Base-by-base conservation (phyloP, 2,329 filamentous ascomycete species). In the Phialocephala subalpina region DNA sequence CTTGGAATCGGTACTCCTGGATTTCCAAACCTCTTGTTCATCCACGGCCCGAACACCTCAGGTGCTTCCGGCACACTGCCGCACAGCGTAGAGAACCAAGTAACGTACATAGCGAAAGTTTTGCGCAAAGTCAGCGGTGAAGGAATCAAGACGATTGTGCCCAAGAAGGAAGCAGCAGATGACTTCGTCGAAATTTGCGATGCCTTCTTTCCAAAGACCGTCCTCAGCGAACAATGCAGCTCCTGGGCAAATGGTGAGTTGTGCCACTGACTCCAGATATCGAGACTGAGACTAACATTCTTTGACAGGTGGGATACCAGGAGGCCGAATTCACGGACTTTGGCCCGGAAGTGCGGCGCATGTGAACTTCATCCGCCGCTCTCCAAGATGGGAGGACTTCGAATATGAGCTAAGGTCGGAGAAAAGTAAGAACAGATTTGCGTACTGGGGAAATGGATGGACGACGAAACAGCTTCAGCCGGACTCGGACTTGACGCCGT, bases 331-430 rank as follows among this genome's bases (percentile, higher is more conserved):
- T 27, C 88, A 91, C 68, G 90, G 89, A 0, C 74, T 91, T 5
- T 93, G 90, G 86, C 91, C 90, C 0, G 90, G 90, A 0, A 90
- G 87, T 69, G 89, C 88, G 1, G 81, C 84, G 0, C 87, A 91
- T 70, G 78, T 87, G 36, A 88, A 88, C 1, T 82, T 86, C 16
- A 81, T 90, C 8, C 80, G 87, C 29, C 79, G 74, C n/a, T 82
- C 84, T 52, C 85, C 86, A 1, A 76, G 86, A 8, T 88, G 85
- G 84, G 86, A 88, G 72, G 86, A 88, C 69, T 88, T 80, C 75
- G 83, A 85, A 64, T 87, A 80, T 77, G 83, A 86, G 65, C 88
- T 84, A 72, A 81, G 80, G 2, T 82, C 83, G 64, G 72, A 79
- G 40, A 78, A n/a, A 74, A 76, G 36, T 36, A 70, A 69, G 25